phyloP scores from a whole-genome alignment of 495 filamentous ascomycete species.

The Penicillium fimorum region DNA sequence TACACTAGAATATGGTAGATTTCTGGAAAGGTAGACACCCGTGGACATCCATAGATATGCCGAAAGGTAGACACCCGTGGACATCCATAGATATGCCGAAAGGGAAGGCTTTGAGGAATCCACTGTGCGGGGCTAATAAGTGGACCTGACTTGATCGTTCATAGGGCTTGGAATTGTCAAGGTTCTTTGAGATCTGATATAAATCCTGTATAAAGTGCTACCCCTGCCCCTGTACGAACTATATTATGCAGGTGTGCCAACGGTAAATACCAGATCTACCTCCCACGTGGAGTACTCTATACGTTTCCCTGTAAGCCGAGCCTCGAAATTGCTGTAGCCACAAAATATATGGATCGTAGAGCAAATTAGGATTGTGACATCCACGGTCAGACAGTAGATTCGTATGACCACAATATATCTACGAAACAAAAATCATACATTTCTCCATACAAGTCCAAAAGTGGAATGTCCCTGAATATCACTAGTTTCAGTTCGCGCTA shows the following conservation, averaged over 20 bases:
- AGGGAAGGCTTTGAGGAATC: background rate
- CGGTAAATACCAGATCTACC: background rate
- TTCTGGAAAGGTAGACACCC: no score
- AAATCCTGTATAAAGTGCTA: background rate
- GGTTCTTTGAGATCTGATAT: background rate
- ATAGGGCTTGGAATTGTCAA: background rate
- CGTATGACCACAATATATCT: background rate
- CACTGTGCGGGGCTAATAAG: background rate
- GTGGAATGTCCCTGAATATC: background rate
- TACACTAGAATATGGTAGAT: background rate
- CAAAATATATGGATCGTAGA: no score
- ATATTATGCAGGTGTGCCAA: background rate
- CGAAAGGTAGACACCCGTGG: no score
- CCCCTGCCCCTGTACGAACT: background rate
- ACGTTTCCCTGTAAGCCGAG: no score
- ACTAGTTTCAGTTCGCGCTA: background rate
- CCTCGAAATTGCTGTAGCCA: no score
- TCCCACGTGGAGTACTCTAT: background rate
- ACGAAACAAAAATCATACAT: background rate
- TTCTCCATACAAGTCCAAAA: background rate
- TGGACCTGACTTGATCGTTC: background rate
- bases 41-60: no score
- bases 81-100: no score
- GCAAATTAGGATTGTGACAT: background rate
- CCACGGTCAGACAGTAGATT: background rate